These are phyloP conservation scores for Neckera pumila DNA, from an alignment of 225 moss, liverwort and hornwort species.

Conservation along the genomic window DNA sequence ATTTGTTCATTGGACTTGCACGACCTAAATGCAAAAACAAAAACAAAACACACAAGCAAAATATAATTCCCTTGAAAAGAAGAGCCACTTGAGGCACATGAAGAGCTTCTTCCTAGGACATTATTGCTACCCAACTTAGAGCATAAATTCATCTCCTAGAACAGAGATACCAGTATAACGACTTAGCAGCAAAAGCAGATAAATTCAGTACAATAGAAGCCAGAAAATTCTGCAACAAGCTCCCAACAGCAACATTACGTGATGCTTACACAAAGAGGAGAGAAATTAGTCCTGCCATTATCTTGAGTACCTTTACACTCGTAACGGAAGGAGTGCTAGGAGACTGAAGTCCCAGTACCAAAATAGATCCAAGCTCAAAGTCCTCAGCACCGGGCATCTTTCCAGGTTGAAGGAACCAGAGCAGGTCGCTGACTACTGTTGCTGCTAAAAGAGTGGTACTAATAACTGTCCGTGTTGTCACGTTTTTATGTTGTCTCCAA, in stretches of 20 bases:
- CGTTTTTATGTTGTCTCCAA: background rate
- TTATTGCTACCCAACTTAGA: background rate
- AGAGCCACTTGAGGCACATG: background rate
- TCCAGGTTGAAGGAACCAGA: background rate
- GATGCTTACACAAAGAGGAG: background rate
- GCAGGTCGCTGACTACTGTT: background rate
- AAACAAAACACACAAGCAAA: background rate
- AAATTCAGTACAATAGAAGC: background rate
- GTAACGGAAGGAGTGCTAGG: background rate
- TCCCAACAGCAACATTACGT: background rate
- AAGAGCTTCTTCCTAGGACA: background rate
- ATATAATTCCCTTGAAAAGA: background rate
- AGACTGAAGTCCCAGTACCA: background rate
- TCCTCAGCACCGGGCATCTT: background rate
- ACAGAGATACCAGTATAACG: background rate
- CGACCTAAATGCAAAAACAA: background rate
- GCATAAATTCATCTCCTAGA: background rate
- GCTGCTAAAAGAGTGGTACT: background rate
- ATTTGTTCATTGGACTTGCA: background rate
- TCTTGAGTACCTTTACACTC: background rate
- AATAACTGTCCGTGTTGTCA: background rate
- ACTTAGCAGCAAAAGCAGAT: background rate
- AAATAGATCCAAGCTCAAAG: background rate
- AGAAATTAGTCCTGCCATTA: background rate
- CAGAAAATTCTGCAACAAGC: background rate